Conservation (phyloP, 345 rosid genomes). For the Hirschfeldia incana region DNA sequence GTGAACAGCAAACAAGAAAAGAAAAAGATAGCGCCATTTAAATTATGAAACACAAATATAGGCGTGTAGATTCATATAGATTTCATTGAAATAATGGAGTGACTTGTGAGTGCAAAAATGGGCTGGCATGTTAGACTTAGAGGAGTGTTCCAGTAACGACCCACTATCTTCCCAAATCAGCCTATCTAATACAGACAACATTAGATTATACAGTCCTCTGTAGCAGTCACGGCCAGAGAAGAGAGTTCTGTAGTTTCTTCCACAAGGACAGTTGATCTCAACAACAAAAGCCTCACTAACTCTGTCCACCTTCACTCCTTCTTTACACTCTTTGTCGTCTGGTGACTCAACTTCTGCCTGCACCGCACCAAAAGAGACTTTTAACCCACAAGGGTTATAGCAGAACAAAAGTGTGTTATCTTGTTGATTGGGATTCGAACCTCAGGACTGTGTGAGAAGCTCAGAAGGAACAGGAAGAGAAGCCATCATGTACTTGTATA, state of each 20-base stretch:
- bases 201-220: too few species aligned
- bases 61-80: not conserved
- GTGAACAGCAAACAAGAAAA: not conserved
- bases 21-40: not conserved
- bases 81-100: not conserved
- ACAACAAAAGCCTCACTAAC: conserved; percentile 41
- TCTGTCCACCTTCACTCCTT: conserved; percentile 42
- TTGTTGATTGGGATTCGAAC: conserved; percentile 4
- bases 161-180: not conserved
- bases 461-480: too few species aligned
- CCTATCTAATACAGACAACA: conserved; percentile 18
- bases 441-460: conserved; percentile 26
- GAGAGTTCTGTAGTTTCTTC: conserved; percentile 35
- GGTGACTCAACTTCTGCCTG: conserved; percentile 25
- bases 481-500: too few species aligned
- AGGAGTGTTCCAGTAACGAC: not conserved
- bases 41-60: not conserved
- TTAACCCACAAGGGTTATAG: not conserved
- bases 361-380: not conserved
- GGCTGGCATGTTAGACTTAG: conserved; percentile 14
- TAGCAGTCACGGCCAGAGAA: conserved; percentile 47
- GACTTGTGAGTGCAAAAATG: conserved; percentile 3
- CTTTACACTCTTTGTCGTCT: conserved; percentile 26
- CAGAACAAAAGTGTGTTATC: not conserved
- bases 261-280: conserved; percentile 42